Percentiles rank a stretch among this genome's conserved stretches.
These are phyloP conservation scores for Fusarium robinianum DNA, from an alignment of 2,329 filamentous ascomycete species.

Conservation along the genomic window DNA sequence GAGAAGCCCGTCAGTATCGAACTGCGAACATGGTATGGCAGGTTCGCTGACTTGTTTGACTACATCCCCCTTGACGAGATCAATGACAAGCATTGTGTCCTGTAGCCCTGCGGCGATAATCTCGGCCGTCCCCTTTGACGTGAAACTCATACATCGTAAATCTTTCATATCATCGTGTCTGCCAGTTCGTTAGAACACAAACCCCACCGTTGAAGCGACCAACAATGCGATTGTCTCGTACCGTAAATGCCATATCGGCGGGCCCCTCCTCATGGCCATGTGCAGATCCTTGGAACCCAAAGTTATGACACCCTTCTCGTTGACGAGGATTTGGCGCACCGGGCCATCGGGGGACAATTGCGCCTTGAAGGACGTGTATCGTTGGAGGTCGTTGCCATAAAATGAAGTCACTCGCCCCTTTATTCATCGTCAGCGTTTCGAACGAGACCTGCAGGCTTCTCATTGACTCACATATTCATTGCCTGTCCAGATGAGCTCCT, in stretches of 20 bases:
- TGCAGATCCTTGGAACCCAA: slow-evolving; percentile 83
- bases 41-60: slow-evolving; percentile 60
- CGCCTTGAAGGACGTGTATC: slow-evolving; percentile 88
- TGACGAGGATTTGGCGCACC: slow-evolving; percentile 87
- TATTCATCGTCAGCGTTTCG: slow-evolving; percentile 30
- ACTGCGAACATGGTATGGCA: too few species aligned
- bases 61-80: slow-evolving; percentile 71
- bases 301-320: slow-evolving; percentile 88
- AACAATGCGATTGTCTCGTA: slow-evolving; percentile 47
- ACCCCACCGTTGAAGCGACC: neutral
- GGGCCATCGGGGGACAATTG: slow-evolving; percentile 74
- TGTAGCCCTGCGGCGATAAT: slow-evolving; percentile 89
- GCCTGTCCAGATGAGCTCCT: slow-evolving; percentile 92
- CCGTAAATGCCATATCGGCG: slow-evolving; percentile 86
- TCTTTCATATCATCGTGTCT: slow-evolving; percentile 80
- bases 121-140: slow-evolving; percentile 79
- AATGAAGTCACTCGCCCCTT: slow-evolving; percentile 90
- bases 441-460: neutral
- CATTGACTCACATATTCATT: slow-evolving; percentile 75
- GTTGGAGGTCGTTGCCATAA: slow-evolving; percentile 80
- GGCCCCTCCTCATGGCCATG: slow-evolving; percentile 80
- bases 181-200: slow-evolving; percentile 28
- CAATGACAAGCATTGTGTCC: slow-evolving; percentile 78
- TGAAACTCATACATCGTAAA: slow-evolving; percentile 93
- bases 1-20: slow-evolving; percentile 38